Base-by-base conservation (phyloP, 1,284 basidiomycete genomes). In the Sanguinoderma infundibulare region DNA sequence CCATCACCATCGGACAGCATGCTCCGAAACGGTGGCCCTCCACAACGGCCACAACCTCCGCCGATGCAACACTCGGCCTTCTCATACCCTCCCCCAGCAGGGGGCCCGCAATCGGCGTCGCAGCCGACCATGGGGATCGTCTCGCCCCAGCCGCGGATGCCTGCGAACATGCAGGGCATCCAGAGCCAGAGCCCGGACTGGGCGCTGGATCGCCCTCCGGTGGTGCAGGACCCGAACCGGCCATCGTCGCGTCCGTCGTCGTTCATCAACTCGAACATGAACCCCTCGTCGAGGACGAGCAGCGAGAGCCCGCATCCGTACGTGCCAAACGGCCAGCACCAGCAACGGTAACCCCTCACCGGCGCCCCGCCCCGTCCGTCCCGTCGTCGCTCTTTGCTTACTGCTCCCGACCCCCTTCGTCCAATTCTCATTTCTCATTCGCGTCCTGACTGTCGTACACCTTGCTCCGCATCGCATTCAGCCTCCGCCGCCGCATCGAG, bases 201-300 rank as follows among this genome's bases (percentile, higher is more conserved):
- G 84, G 66, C 74, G 44, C 72, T 78, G 34, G 81, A 83, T 44
- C 81, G 82, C 46, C 74, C 82, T 35, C 74, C 73, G 53, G 79
- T 78, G 55, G 66, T 72, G 57, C 68, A 66, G 61, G 70, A 70
- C 51, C 75, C 78, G 40, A 78, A 76, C 62, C 75, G 78, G 57
- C 74, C 79, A 39, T 73, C 83, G 12, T 76, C 81, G 60, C 80
- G 88, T 54, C 86, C 89, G 24, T 75, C 79, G 39, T 89, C 89
- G 34, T 87, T 81, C 67, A 75, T 81, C 56, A 82, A 81, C 55
- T 69, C 47, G 17, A 50, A 34, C 47, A 50, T 51, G 32, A 20
- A 30, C 34, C 30, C 77, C 20, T 24, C 53, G 35, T 66, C 65
- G 53, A 78, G 83, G 68, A 70, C 77, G 26, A 85, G 82, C 67